Base-by-base conservation (phyloP, 73 alveolate genomes). In the Paraurostyla sp. region DNA sequence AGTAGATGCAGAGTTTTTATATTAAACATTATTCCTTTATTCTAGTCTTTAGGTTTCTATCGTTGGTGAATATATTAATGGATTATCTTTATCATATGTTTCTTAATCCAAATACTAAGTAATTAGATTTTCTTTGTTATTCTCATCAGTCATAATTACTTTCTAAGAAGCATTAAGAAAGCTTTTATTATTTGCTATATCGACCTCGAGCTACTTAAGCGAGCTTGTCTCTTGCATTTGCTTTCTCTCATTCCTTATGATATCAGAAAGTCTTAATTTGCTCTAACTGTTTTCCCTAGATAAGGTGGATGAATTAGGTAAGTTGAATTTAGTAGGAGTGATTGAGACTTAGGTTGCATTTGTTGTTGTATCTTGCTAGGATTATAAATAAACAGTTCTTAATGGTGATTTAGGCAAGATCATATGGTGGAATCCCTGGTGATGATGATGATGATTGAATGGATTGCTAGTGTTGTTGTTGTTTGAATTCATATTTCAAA, bases 211-310 rank as follows among this genome's bases (percentile, higher is more conserved):
- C 38, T 65, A 40, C 46, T 65, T 65, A 18, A 65, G 41, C 9
- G 82, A 65, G 23, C 82, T 65, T 2, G 82, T 65, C 58, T 65
- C 82, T 40, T 65, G 36, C 33, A 65, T 2, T 38, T 65, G 23
- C 58, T 65, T 65, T 22, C 82, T 65, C 32, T 65, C 82, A 6
- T 65, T 36, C 41, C 82, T 65, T 65, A 65, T 65, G 7, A 65
- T 35, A 38, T 65, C 82, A 2, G 82, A 65, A 38, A 65, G 25
- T 6, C 82, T 32, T 1, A 38, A 7, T 38, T 40, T 32, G 20
- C 36, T 65, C 41, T 40, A 22, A 38, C 82, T 65, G 36, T 65
- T 65, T 2, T 65, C 82, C 41, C 82, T 33, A 2, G 82, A 65
- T 6, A 60, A 4, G 9, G 35, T 33, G 7, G 82, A 22, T 33